These are phyloP conservation scores for Talaromyces liani DNA, from an alignment of 495 filamentous ascomycete species.

Conservation along the genomic window DNA sequence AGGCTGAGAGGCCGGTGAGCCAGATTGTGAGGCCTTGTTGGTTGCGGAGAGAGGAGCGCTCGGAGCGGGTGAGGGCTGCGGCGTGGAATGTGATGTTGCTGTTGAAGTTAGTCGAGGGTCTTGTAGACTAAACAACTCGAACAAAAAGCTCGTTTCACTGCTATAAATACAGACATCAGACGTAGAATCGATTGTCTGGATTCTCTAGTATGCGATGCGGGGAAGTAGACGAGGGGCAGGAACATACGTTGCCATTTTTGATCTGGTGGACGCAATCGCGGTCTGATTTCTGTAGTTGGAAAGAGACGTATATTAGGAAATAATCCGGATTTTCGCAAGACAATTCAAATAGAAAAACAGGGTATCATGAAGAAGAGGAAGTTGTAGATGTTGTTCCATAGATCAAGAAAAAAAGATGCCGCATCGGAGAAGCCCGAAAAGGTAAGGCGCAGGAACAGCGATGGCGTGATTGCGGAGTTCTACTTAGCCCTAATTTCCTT, in stretches of 20 bases:
- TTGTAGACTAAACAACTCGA: background rate
- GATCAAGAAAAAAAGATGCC: background rate
- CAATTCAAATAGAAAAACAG: background rate
- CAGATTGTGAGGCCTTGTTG: conserved; percentile 93
- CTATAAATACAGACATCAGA: background rate
- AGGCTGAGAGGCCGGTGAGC: conserved; percentile 94
- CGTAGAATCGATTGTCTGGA: background rate
- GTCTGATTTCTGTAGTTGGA: background rate
- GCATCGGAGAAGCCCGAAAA: background rate
- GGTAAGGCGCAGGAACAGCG: conserved; percentile 4
- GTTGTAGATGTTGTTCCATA: background rate
- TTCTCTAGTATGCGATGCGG: background rate
- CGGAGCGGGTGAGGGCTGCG: conserved; percentile 72
- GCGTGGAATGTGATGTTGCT: conserved; percentile 99
- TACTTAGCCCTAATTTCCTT: conserved; percentile 1
- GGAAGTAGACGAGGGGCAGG: conserved; percentile 5
- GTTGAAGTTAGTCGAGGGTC: conserved; percentile 12
- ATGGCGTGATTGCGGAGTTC: conserved; percentile 2
- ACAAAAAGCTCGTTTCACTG: background rate
- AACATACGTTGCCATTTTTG: conserved; percentile 8
- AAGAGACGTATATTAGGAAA: background rate
- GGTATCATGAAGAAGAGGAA: background rate
- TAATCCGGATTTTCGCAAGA: background rate
- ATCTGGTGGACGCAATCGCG: background rate
- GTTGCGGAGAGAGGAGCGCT: conserved; percentile 71